These are phyloP conservation scores for Barnettozyma salicaria DNA, from an alignment of 805 yeast genomes.

Conservation along the genomic window DNA sequence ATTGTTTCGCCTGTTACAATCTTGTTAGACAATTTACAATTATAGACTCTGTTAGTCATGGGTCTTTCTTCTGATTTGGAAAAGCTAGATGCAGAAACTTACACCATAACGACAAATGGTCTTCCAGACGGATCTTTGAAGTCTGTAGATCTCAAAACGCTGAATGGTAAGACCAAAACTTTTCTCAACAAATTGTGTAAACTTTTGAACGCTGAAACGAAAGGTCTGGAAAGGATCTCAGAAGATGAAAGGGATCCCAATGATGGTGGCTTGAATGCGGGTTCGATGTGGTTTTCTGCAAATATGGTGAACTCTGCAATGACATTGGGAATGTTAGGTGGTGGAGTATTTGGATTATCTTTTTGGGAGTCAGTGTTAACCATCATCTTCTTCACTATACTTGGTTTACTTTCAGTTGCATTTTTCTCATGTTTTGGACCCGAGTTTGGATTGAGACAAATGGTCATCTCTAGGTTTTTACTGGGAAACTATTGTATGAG, in stretches of 20 bases:
- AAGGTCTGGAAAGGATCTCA: conserved; percentile 77
- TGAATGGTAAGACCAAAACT: no score
- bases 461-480: conserved; percentile 72
- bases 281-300: conserved; percentile 88
- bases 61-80: neutral
- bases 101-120: neutral
- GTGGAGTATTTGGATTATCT: conserved; percentile 56
- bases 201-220: conserved; percentile 47
- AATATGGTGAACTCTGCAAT: conserved; percentile 82
- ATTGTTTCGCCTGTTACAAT: no score
- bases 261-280: conserved; percentile 56
- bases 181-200: no score
- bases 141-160: no score
- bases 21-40: no score
- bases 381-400: conserved; percentile 63
- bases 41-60: no score
- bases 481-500: conserved; percentile 73
- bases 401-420: conserved; percentile 79
- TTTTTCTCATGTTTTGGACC: conserved; percentile 80
- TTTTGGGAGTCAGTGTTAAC: conserved; percentile 66
- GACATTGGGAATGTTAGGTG: conserved; percentile 69
- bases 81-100: neutral
- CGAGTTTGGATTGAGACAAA: conserved; percentile 80
- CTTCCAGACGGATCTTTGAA: neutral
- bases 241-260: conserved; percentile 72